Conservation (phyloP, 495 filamentous ascomycete genomes). For the Aspergillus indologenus region DNA sequence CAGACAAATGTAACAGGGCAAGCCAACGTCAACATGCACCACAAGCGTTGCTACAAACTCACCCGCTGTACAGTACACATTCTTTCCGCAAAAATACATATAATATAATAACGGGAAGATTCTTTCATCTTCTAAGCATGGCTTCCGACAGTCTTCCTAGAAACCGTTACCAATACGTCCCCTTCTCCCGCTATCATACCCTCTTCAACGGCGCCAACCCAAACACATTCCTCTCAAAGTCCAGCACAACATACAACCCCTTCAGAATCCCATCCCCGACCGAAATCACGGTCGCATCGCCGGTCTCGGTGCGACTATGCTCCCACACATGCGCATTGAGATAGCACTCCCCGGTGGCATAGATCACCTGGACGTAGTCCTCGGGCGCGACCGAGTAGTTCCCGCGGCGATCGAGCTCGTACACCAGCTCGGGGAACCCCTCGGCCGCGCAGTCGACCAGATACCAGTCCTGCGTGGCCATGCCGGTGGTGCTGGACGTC, state of each 20-base stretch:
- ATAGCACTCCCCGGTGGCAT: neutral
- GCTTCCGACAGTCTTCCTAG: too few relatives aligned
- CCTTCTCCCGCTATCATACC: too few relatives aligned
- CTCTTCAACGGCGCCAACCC: slow-evolving; percentile 1
- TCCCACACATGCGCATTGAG: neutral
- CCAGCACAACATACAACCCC: neutral
- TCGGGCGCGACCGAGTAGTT: neutral
- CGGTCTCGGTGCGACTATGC: neutral
- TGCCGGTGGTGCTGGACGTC: neutral
- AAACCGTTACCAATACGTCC: too few relatives aligned
- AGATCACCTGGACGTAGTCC: neutral
- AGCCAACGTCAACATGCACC: too few relatives aligned
- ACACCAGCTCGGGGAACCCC: neutral
- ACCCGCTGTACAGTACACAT: too few relatives aligned
- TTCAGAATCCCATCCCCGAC: neutral
- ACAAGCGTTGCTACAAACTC: too few relatives aligned
- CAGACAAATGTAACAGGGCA: too few relatives aligned
- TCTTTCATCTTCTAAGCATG: too few relatives aligned
- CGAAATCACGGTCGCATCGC: neutral
- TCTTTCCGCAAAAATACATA: too few relatives aligned
- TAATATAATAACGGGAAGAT: too few relatives aligned
- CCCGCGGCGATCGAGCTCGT: neutral
- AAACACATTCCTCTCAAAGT: neutral
- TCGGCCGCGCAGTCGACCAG: neutral
- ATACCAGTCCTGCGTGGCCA: neutral